phyloP scores from a whole-genome alignment of 2,329 filamentous ascomycete species.

The Parafenestella ontariensis region DNA sequence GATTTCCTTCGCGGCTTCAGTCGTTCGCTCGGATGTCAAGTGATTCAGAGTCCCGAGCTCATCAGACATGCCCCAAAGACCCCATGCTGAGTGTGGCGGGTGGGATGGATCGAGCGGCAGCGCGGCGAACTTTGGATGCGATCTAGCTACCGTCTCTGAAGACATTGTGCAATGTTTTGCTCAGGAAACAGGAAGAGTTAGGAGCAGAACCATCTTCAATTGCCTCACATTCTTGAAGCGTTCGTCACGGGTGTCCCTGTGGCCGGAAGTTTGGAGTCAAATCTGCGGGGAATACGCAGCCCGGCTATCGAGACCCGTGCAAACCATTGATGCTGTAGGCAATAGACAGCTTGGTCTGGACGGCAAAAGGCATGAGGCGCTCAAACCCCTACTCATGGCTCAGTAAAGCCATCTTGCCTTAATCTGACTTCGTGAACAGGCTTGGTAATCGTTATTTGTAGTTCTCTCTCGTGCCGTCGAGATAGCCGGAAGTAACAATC shows the following conservation, averaged over 20 bases:
- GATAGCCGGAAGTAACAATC: too few species aligned
- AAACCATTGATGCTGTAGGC: background rate
- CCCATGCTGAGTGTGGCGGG: conserved; percentile 31
- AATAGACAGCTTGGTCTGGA: background rate
- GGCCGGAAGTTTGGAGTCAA: too few species aligned
- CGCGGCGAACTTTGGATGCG: conserved; percentile 32
- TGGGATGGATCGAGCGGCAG: conserved; percentile 28
- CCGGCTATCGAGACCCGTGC: background rate
- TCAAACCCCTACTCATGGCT: background rate
- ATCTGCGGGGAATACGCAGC: background rate
- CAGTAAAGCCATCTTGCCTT: too few species aligned
- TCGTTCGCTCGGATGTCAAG: conserved; percentile 25
- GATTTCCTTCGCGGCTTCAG: conserved; percentile 27
- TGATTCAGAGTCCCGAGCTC: conserved; percentile 32
- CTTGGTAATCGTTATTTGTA: too few species aligned
- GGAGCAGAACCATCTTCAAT: background rate
- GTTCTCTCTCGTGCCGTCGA: too few species aligned
- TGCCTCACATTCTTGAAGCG: background rate
- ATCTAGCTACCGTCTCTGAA: conserved; percentile 17
- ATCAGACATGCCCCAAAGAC: conserved; percentile 29
- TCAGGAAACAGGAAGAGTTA: background rate
- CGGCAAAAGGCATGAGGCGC: background rate
- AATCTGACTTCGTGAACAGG: background rate
- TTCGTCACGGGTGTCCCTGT: background rate
- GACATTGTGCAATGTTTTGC: conserved; percentile 7